Percentiles rank a stretch among this genome's conserved stretches.
Conservation (phyloP, 2,329 filamentous ascomycete species). For the Penicillium frequentans region DNA sequence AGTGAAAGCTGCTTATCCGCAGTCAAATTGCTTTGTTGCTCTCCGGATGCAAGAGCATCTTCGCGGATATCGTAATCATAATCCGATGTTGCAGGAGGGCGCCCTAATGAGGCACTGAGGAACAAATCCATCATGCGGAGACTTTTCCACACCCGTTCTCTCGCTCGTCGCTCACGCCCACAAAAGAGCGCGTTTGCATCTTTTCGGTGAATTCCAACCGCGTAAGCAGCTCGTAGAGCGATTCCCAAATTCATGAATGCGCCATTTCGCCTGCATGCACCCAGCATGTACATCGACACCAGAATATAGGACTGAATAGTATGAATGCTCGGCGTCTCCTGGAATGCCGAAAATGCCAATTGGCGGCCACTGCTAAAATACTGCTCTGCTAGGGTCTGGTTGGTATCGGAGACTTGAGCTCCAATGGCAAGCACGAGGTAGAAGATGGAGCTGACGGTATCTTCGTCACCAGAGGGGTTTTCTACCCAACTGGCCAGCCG, state of each 20-base stretch:
- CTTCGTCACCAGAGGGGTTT: slow-evolving; percentile 37
- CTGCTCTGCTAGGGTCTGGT: slow-evolving; percentile 45
- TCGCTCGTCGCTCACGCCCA: slow-evolving; percentile 38
- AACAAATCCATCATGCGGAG: slow-evolving; percentile 54
- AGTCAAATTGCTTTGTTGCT: slow-evolving; percentile 16
- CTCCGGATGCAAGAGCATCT: slow-evolving; percentile 32
- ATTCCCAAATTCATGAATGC: slow-evolving; percentile 55
- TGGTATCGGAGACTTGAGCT: slow-evolving; percentile 41
- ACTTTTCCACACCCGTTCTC: slow-evolving; percentile 56
- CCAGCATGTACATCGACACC: slow-evolving; percentile 54
- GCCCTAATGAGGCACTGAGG: slow-evolving; percentile 52
- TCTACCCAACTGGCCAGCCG: slow-evolving; percentile 40
- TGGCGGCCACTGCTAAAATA: slow-evolving; percentile 51
- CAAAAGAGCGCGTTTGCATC: slow-evolving; percentile 55
- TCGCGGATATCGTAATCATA: slow-evolving; percentile 45
- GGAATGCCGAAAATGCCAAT: slow-evolving; percentile 47
- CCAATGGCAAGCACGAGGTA: slow-evolving; percentile 55
- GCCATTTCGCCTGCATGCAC: slow-evolving; percentile 53
- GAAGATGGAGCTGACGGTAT: slow-evolving; percentile 49
- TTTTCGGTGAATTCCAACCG: slow-evolving; percentile 53
- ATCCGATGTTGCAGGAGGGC: slow-evolving; percentile 55
- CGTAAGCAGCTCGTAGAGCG: slow-evolving; percentile 53
- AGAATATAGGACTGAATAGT: slow-evolving; percentile 54
- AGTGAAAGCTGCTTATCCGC: slow-evolving; percentile 47
- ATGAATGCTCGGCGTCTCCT: slow-evolving; percentile 50